phyloP scores from a whole-genome alignment of 2,329 filamentous ascomycete genomes.

The Berkeleyomyces basicola region DNA sequence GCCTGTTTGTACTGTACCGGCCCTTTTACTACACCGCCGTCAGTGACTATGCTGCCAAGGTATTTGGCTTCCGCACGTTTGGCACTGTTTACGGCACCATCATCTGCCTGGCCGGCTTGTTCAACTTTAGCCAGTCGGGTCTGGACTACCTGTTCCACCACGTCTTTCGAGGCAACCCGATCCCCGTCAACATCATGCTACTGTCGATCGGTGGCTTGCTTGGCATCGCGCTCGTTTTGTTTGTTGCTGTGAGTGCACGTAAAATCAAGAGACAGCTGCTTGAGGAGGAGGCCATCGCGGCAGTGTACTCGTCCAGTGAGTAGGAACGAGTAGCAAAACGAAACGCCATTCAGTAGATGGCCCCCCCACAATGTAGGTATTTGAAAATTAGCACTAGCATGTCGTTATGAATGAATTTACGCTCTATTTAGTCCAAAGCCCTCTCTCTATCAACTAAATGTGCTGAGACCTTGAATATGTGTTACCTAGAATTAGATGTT shows the following conservation, averaged over 20 bases:
- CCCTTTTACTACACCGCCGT: conserved; percentile 87
- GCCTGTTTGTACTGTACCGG: conserved; percentile 68
- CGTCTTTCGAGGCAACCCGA: conserved; percentile 52
- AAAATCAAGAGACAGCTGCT: conserved; percentile 20
- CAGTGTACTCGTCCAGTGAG: conserved; percentile 8
- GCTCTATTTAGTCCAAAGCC: neutral
- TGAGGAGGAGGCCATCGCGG: conserved; percentile 13
- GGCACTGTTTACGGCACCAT: conserved; percentile 88
- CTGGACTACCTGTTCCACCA: conserved; percentile 65
- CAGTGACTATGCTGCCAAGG: conserved; percentile 77
- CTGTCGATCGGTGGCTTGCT: conserved; percentile 44
- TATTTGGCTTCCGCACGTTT: conserved; percentile 83
- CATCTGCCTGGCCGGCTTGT: conserved; percentile 67
- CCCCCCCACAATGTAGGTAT: neutral
- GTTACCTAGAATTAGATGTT: neutral
- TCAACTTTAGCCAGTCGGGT: conserved; percentile 70
- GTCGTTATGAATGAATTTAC: neutral
- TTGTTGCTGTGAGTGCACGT: conserved; percentile 34
- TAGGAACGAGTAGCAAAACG: neutral
- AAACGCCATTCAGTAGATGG: neutral
- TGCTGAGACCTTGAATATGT: neutral
- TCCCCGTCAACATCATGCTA: conserved; percentile 60
- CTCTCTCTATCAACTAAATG: neutral
- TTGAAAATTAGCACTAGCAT: neutral
- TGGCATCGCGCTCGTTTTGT: conserved; percentile 49